phyloP scores from a whole-genome alignment of 2,329 filamentous ascomycete genomes.

The Penicillium expansum region DNA sequence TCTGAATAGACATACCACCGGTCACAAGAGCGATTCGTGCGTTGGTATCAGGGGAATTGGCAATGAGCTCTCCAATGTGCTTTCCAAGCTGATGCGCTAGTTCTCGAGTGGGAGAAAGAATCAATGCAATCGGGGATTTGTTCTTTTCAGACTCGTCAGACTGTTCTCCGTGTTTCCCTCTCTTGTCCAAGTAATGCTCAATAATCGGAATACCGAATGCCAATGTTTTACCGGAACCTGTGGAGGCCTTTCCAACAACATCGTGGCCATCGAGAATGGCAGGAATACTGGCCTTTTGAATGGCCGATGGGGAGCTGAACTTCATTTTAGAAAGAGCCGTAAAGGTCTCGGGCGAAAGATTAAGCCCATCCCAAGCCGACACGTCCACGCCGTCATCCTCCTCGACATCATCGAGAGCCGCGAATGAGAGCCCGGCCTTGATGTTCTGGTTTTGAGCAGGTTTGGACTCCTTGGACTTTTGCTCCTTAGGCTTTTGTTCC shows the following conservation, averaged over 20 bases:
- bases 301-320: slow-evolving; percentile 76
- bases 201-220: slow-evolving; percentile 93
- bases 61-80: slow-evolving; percentile 75
- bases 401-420: slow-evolving; percentile 38
- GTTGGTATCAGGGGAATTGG: slow-evolving; percentile 59
- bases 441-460: slow-evolving; percentile 35
- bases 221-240: slow-evolving; percentile 93
- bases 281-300: slow-evolving; percentile 78
- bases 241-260: slow-evolving; percentile 92
- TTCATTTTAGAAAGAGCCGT: slow-evolving; percentile 74
- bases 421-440: slow-evolving; percentile 37
- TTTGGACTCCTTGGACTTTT: slow-evolving; percentile 26
- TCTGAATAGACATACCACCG: slow-evolving; percentile 88
- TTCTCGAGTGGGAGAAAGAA: slow-evolving; percentile 89
- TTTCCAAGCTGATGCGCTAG: slow-evolving; percentile 86
- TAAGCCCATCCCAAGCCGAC: slow-evolving; percentile 73
- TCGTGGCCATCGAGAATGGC: slow-evolving; percentile 80
- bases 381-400: slow-evolving; percentile 65
- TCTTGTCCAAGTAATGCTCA: slow-evolving; percentile 68
- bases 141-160: slow-evolving; percentile 39
- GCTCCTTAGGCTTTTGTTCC: slow-evolving; percentile 12
- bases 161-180: slow-evolving; percentile 35
- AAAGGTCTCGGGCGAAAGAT: slow-evolving; percentile 69
- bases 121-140: slow-evolving; percentile 64
- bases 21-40: slow-evolving; percentile 78